A percentile compares a stretch with the other conserved stretches of the same genome.
phyloP scores from a whole-genome alignment of 2,329 filamentous ascomycete species.

The Pseudocercospora vitis region DNA sequence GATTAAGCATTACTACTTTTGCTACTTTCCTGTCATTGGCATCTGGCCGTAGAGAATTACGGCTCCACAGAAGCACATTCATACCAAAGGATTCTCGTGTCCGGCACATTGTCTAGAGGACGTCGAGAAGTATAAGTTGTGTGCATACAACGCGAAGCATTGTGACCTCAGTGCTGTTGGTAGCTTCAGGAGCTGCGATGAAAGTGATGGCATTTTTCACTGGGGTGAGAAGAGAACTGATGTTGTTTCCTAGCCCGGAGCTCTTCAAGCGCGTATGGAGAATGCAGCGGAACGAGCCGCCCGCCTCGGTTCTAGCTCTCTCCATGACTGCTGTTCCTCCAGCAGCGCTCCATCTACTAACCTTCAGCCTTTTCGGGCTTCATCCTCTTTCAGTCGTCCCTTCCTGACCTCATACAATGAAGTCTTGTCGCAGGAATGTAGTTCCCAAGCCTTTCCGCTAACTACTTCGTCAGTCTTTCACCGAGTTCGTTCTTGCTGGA shows the following conservation, averaged over 20 bases:
- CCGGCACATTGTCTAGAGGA: slow-evolving; percentile 46
- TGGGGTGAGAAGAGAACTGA: neutral
- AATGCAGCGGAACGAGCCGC: neutral
- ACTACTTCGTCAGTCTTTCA: neutral
- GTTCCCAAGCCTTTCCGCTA: no score
- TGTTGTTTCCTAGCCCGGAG: no score
- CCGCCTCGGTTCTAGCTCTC: no score
- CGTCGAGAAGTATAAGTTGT: slow-evolving; percentile 54
- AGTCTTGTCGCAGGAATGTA: no score
- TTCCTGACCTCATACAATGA: no score
- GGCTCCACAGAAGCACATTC: slow-evolving; percentile 21
- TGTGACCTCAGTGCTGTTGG: slow-evolving; percentile 14
- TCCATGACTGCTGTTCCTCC: no score
- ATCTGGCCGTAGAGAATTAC: neutral
- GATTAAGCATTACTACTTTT: neutral
- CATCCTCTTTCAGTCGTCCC: no score
- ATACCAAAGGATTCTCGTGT: slow-evolving; percentile 88
- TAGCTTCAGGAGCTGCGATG: slow-evolving; percentile 11
- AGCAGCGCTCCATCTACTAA: no score
- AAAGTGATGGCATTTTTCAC: slow-evolving; percentile 11
- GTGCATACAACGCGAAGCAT: neutral
- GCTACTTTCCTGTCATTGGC: neutral
- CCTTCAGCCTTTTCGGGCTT: no score
- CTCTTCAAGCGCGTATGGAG: neutral
- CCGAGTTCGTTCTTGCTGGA: neutral